Conservation (phyloP, 2,329 filamentous ascomycete species). For the Dothistroma pini region DNA sequence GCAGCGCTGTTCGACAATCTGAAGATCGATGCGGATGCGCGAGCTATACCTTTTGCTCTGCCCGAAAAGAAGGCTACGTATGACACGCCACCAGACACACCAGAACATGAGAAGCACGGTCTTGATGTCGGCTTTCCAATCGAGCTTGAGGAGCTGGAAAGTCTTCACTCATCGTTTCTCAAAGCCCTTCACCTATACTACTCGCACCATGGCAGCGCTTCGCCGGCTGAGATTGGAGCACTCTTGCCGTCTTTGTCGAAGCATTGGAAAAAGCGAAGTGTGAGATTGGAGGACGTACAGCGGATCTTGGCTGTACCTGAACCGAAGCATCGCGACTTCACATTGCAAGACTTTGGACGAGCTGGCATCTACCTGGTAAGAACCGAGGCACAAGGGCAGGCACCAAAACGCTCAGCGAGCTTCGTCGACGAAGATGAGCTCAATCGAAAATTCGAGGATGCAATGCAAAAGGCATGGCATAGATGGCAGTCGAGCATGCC, state of each 20-base stretch:
- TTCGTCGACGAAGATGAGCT: conserved; percentile 38
- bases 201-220: conserved; percentile 47
- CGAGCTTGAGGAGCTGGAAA: conserved; percentile 43
- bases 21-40: conserved; percentile 26
- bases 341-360: conserved; percentile 30
- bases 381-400: conserved; percentile 17
- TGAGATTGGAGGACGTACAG: conserved; percentile 46
- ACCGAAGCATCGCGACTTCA: conserved; percentile 20
- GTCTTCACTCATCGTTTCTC: conserved; percentile 48
- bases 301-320: conserved; percentile 42
- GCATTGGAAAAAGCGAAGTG: conserved; percentile 46
- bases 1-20: conserved; percentile 35
- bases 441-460: conserved; percentile 49
- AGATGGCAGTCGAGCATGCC: conserved; percentile 35
- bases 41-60: conserved; percentile 22
- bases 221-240: conserved; percentile 41
- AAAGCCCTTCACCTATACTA: conserved; percentile 49
- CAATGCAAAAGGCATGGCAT: conserved; percentile 46
- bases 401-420: conserved; percentile 21
- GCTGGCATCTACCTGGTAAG: conserved; percentile 28
- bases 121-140: conserved; percentile 34
- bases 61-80: conserved; percentile 20
- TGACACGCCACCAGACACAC: conserved; percentile 35
- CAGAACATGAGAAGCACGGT: conserved; percentile 18
- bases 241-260: conserved; percentile 42